Evolutionary conservation across 1,139 yeast species (phyloP).

Genomic region (Pichia terricola): DNA sequence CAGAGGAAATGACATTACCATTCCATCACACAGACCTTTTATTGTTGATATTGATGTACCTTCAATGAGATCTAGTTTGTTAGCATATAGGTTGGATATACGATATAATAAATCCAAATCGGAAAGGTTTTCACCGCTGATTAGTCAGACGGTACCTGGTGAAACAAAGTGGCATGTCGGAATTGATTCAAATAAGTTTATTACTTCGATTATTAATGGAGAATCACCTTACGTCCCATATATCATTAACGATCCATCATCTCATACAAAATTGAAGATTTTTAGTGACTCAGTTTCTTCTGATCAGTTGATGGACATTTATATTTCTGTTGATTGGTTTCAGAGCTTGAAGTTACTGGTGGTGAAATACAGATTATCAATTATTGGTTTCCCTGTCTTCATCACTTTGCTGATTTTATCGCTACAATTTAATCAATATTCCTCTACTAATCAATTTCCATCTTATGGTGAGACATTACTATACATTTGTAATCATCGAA

Average conservation of each 20-base stretch:
- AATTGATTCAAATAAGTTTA: slow-evolving; percentile 26
- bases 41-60: slow-evolving; percentile 40
- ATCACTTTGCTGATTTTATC: slow-evolving; percentile 36
- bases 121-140: slow-evolving; percentile 45
- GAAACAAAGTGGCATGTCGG: slow-evolving; percentile 74
- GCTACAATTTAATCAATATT: slow-evolving; percentile 37
- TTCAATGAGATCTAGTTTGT: slow-evolving; percentile 53
- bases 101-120: slow-evolving; percentile 22
- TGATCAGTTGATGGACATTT: slow-evolving; percentile 27
- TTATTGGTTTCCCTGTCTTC: slow-evolving; percentile 48
- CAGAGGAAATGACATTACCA: slow-evolving; percentile 31
- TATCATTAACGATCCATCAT: slow-evolving; percentile 19
- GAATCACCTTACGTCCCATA: slow-evolving; percentile 72
- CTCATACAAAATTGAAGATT: slow-evolving; percentile 32
- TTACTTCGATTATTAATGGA: slow-evolving; percentile 52
- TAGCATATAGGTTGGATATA: slow-evolving; percentile 40
- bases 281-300: slow-evolving; percentile 32
- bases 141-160: slow-evolving; percentile 58
- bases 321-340: slow-evolving; percentile 34
- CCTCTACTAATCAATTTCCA: slow-evolving; percentile 36
- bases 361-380: slow-evolving; percentile 52
- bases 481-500: slow-evolving; percentile 24
- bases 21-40: slow-evolving; percentile 40
- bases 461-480: slow-evolving; percentile 40
- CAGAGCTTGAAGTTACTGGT: slow-evolving; percentile 44